These are phyloP conservation scores for Suhomyces choctaworum DNA, from an alignment of 1,139 yeast species.

Conservation along the genomic window DNA sequence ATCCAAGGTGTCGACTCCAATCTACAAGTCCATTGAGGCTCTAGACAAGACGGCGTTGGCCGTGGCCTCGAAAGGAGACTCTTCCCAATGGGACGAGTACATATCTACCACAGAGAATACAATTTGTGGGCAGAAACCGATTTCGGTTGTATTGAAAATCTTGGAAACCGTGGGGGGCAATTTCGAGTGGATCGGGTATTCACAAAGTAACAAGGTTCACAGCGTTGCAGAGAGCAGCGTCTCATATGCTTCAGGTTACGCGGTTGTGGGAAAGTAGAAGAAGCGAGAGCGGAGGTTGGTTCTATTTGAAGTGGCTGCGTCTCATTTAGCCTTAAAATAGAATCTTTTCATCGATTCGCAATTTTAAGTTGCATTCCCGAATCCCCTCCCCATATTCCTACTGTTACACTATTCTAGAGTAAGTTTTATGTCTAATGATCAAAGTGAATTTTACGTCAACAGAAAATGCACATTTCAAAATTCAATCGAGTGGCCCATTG, in stretches of 20 bases:
- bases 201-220: constrained; percentile 67
- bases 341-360: no score
- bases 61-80: constrained; percentile 55
- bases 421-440: no score
- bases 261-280: constrained; percentile 9
- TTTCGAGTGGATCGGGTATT: constrained; percentile 78
- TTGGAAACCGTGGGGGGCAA: constrained; percentile 35
- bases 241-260: constrained; percentile 86
- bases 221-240: constrained; percentile 70
- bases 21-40: constrained; percentile 69
- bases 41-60: constrained; percentile 72
- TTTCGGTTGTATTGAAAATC: constrained; percentile 60
- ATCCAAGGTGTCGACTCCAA: constrained; percentile 31
- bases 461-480: no score
- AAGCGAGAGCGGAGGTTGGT: no score
- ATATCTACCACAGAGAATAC: constrained; percentile 76
- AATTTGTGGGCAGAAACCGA: constrained; percentile 89
- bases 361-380: no score
- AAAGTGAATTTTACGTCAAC: no score
- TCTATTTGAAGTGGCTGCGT: no score
- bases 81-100: constrained; percentile 64
- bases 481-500: no score
- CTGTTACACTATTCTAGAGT: no score
- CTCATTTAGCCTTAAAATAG: no score
- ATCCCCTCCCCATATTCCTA: no score